Evolutionary conservation across 139 green algal species (phyloP).

Genomic region (Chlamydomonas applanata): DNA sequence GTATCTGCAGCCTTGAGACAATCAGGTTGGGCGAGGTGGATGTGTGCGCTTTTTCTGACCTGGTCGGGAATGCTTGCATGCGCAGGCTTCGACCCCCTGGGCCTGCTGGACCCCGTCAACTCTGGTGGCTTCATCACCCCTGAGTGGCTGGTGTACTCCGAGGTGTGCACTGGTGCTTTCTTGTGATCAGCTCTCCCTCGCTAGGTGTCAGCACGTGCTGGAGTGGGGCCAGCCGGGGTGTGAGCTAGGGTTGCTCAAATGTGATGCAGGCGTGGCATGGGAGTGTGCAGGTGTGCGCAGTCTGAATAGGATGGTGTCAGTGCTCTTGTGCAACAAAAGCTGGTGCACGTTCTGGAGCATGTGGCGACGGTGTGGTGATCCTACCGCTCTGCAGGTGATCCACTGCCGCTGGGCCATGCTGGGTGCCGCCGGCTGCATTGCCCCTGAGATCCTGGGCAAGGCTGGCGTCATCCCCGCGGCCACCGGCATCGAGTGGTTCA

Average conservation of each 20-base stretch:
- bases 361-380: background rate
- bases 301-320: too few species aligned
- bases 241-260: background rate
- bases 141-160: constrained; percentile 84
- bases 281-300: background rate
- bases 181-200: too few species aligned
- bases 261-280: background rate
- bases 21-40: too few species aligned
- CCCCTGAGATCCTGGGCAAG: constrained; percentile 88
- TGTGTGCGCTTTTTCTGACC: too few species aligned
- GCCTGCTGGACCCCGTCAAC: constrained; percentile 88
- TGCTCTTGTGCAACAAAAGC: constrained; percentile 9
- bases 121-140: constrained; percentile 90
- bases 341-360: background rate
- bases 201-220: too few species aligned
- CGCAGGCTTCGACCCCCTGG: constrained; percentile 89
- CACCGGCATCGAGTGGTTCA: constrained; percentile 84
- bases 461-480: constrained; percentile 78
- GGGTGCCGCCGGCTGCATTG: constrained; percentile 89
- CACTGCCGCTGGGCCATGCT: constrained; percentile 95
- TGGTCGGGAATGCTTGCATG: too few species aligned
- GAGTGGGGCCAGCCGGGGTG: too few species aligned
- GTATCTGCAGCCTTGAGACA: too few species aligned
- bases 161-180: constrained; percentile 34
- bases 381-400: constrained; percentile 57